A percentile compares a stretch with the other conserved stretches of the same genome.
These are phyloP conservation scores for Pichia sp. DNA, from an alignment of 1,139 yeast species.

Conservation along the genomic window DNA sequence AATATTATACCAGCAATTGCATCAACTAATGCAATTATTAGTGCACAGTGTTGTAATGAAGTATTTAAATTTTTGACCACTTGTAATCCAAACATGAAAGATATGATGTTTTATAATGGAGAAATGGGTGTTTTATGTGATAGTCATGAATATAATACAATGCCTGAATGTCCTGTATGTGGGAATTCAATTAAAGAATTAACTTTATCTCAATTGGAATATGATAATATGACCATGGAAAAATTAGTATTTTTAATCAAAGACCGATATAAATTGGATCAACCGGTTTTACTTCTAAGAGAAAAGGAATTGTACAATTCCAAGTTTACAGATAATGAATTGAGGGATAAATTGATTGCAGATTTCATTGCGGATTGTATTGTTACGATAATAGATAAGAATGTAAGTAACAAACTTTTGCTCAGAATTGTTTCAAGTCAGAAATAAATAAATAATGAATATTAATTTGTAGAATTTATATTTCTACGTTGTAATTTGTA, in stretches of 20 bases:
- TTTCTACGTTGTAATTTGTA: no score
- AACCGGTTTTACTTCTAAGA: constrained; percentile 20
- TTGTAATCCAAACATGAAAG: constrained; percentile 60
- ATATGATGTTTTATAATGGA: constrained; percentile 70
- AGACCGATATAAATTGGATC: constrained; percentile 10
- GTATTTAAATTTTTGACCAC: constrained; percentile 72
- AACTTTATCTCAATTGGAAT: not conserved
- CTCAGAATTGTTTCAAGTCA: no score
- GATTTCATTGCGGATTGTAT: no score
- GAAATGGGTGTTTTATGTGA: constrained; percentile 26
- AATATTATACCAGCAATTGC: constrained; percentile 93
- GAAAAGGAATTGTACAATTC: constrained; percentile 24
- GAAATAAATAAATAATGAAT: no score
- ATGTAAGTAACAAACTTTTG: no score
- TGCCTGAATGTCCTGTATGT: constrained; percentile 25
- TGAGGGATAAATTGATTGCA: no score
- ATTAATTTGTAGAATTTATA: no score
- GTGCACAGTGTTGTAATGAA: constrained; percentile 88
- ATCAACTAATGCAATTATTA: constrained; percentile 87
- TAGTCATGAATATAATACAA: constrained; percentile 21
- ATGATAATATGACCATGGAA: constrained; percentile 8
- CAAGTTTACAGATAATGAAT: constrained; percentile 5
- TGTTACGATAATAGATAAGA: no score
- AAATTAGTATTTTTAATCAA: constrained; percentile 17
- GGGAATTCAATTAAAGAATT: constrained; percentile 18